Evolutionary conservation across 2,329 filamentous ascomycete species (phyloP).

Genomic region (Grosmannia penicillata): DNA sequence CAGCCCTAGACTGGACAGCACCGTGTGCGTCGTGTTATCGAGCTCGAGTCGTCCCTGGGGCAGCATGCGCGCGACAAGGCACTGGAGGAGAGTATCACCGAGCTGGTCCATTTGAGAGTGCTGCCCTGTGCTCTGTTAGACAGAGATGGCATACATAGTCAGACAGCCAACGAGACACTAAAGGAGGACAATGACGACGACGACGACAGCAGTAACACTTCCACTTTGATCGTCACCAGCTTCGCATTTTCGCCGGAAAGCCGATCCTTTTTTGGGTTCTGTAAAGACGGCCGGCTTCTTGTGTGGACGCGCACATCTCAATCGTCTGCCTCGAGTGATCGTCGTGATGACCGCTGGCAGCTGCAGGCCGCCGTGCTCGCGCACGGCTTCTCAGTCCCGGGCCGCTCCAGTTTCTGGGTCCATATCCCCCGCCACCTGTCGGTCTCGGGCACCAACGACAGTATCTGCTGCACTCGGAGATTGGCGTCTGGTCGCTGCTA

Average conservation of each 20-base stretch:
- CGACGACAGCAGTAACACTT: neutral
- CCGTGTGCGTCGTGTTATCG: neutral
- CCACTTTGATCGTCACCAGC: neutral
- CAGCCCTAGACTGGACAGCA: neutral
- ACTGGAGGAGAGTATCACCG: constrained; percentile 2
- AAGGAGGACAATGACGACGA: neutral
- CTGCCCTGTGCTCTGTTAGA: neutral
- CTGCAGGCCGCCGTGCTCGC: neutral
- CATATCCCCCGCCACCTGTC: constrained; percentile 1
- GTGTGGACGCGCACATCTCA: neutral
- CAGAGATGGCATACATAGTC: neutral
- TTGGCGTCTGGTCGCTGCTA: constrained; percentile 2
- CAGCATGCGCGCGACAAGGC: neutral
- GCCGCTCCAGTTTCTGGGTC: neutral
- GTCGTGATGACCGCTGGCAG: neutral
- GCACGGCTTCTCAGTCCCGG: neutral
- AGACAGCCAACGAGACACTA: neutral
- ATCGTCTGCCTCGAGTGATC: neutral
- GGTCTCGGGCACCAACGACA: neutral
- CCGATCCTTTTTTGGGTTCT: constrained; percentile 1
- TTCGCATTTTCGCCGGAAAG: constrained; percentile 2
- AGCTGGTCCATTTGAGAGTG: neutral
- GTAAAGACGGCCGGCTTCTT: neutral
- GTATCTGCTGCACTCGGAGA: constrained; percentile 3
- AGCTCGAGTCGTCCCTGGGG: constrained; percentile 1